A percentile compares a stretch with the other conserved stretches of the same genome.
Evolutionary conservation across 2,329 filamentous ascomycete genomes (phyloP).

Genomic region (Cercospora zeae-maydis): DNA sequence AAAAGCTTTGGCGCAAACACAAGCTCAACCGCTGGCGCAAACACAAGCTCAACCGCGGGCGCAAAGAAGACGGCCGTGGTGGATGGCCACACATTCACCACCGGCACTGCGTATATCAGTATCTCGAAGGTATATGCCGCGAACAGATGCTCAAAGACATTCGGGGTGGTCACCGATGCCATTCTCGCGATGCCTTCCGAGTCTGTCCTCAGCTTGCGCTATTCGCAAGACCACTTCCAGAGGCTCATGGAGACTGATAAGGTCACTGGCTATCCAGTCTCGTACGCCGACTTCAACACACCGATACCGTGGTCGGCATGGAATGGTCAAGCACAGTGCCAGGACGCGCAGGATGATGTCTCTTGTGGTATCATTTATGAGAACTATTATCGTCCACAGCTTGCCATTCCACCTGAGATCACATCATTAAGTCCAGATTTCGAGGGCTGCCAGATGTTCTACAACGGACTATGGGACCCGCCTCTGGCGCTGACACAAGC

Average conservation of each 20-base stretch:
- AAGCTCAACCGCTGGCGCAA: not conserved
- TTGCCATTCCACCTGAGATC: conserved; percentile 32
- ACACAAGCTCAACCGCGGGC: not conserved
- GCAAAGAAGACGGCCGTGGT: conserved; percentile 21
- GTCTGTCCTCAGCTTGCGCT: conserved; percentile 31
- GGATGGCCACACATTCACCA: conserved; percentile 30
- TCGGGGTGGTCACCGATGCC: conserved; percentile 26
- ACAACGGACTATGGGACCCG: conserved; percentile 33
- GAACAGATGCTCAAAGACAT: conserved; percentile 26
- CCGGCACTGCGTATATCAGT: conserved; percentile 33
- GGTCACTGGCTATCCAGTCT: conserved; percentile 31
- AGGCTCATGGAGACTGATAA: conserved; percentile 23
- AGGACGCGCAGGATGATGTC: conserved; percentile 11
- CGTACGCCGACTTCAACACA: conserved; percentile 31
- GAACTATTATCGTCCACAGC: conserved; percentile 26
- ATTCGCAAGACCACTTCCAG: conserved; percentile 31
- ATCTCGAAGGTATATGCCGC: conserved; percentile 30
- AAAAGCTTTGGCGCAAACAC: conserved; percentile 11
- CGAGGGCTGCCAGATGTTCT: conserved; percentile 30
- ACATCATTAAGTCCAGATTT: conserved; percentile 28
- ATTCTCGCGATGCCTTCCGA: conserved; percentile 32
- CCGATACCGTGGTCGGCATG: conserved; percentile 33
- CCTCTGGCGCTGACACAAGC: conserved; percentile 25
- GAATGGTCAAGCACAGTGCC: conserved; percentile 27
- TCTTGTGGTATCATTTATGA: conserved; percentile 30